A percentile compares a stretch with the other conserved stretches of the same genome.
Conservation (phyloP, 73 alveolate species). For the Paramecium sonneborni region DNA sequence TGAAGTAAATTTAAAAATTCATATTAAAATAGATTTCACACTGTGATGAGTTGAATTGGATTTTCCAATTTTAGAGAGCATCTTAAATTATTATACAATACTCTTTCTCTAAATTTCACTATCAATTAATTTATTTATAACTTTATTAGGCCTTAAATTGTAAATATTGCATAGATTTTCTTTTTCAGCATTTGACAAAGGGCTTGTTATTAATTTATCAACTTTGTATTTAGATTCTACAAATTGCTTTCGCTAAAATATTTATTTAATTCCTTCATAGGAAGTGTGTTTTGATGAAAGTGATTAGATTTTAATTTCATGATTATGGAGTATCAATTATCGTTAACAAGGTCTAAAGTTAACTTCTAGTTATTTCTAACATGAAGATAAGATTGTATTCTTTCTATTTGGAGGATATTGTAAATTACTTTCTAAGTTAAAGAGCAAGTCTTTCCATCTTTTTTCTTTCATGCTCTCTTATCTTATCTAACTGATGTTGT, state of each 20-base stretch:
- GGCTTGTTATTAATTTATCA: neutral
- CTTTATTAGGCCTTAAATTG: neutral
- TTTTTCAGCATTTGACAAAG: neutral
- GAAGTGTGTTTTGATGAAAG: neutral
- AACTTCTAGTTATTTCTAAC: neutral
- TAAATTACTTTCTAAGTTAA: neutral
- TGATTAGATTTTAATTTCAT: neutral
- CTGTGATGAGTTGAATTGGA: neutral
- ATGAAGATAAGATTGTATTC: neutral
- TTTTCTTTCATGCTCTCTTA: constrained; percentile 22
- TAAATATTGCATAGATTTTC: neutral
- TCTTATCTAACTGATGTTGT: neutral
- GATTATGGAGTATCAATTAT: neutral
- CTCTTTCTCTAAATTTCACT: constrained; percentile 1
- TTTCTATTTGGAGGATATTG: neutral
- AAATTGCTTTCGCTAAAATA: neutral
- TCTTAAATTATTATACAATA: neutral
- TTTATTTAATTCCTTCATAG: neutral
- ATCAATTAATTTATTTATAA: neutral
- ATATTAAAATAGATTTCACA: neutral
- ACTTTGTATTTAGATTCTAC: neutral
- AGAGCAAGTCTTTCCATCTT: constrained; percentile 29
- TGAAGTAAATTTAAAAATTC: neutral
- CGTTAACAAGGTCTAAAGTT: neutral
- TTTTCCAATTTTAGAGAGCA: neutral